Base-by-base conservation (phyloP, 1,284 basidiomycete genomes). In the Sphagnurus paluster region DNA sequence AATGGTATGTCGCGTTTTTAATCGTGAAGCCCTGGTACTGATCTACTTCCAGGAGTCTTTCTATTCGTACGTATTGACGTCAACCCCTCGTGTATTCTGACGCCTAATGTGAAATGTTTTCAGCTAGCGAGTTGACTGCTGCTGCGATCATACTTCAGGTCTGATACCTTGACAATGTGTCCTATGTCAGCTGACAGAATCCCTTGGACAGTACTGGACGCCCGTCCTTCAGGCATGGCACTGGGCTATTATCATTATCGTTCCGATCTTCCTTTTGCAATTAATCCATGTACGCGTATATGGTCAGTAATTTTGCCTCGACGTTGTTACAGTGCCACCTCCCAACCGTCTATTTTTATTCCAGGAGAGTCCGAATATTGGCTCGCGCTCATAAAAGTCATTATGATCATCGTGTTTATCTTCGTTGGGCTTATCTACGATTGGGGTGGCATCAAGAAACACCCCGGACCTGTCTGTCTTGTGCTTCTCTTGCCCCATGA, bases 341-440 rank as follows among this genome's bases (percentile, higher is more conserved):
- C 23, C 19, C n/a, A 21, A 21, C 42, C n/a, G 42, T 32, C 24
- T 21, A 40, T 19, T 33, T 5, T 29, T 5, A 10, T 16, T 44
- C 1, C 62, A 68, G 79, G 77, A 17, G 80, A 75, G 62, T 68
- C 71, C 2, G 78, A 81, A 55, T 79, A 74, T 53, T 77, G 74
- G 68, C 56, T 65, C 19, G 59, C 63, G 1, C 46, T 62, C 40
- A 69, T 82, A 58, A 82, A 84, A 64, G 74, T 84, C 42, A 46
- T 76, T 16, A 67, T 79, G 55, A 75, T 83, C 21, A 54, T 82
- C 41, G 54, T 75, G 1, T 74, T 83, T 55, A 76, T 84, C 55
- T 60, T 81, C 44, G 70, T 79, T 1, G 78, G 78, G 35, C 64
- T 82, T 32, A 69, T 78, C 48, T 80, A 71, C 51, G 75, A 81